Base-by-base conservation (phyloP, 2,329 filamentous ascomycete species). In the Pseudogymnoascus sp. region DNA sequence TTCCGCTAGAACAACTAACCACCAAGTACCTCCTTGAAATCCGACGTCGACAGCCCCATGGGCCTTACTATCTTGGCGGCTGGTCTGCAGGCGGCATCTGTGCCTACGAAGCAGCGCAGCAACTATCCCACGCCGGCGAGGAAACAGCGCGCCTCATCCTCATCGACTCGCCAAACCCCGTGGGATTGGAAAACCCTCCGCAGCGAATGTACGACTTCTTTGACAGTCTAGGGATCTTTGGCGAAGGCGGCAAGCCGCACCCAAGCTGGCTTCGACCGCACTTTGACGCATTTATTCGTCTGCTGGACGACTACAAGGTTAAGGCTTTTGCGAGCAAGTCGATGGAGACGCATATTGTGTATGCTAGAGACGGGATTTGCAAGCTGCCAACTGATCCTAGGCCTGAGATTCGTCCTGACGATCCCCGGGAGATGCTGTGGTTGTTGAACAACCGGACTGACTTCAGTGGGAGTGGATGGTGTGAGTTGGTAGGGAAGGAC, bases 81-180 rank as follows among this genome's bases (percentile, higher is more conserved):
- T 83, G 81, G 80, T 83, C 79, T 10, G 81, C 79, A 7, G 82
- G 81, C 50, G 81, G 81, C 7, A 78, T 81, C 61, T 77, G 78
- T 63, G 79, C 81, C 22, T 83, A 76, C 65, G 75, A 78, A 62
- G 76, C 76, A 3, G 76, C 77, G 67, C 72, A 74, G 16, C 72
- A 75, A 24, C 69, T 80, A 5, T 71, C 75, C 28, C 68, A 72
- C 26, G 69, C 73, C 24, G 75, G 75, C 11, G 75, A 79, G 62
- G 67, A 66, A 24, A 74, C 78, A 24, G 70, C 72, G 10, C 71
- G 72, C 8, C 68, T 80, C 4, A 68, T 80, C 10, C 70, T 80
- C 16, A 71, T 80, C 19, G 78, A 80, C 65, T 75, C 77, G 0
- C 78, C 78, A 0, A 73, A 74, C 64, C 78, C 78, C 1, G 71